These are phyloP conservation scores for Lyophyllum atratum DNA, from an alignment of 768 basidiomycete species.

Conservation along the genomic window DNA sequence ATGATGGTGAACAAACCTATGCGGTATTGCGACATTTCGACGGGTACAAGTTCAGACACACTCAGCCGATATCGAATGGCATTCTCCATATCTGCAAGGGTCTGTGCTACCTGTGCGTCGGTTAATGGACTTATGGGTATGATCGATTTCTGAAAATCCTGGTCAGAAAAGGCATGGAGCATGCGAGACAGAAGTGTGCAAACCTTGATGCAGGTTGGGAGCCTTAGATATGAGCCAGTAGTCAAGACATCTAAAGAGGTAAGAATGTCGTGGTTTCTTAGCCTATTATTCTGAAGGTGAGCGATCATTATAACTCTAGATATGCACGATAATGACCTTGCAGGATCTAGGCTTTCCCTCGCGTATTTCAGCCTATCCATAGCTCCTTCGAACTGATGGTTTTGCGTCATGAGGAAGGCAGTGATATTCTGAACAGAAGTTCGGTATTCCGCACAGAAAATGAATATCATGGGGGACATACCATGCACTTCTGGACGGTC, in stretches of 20 bases:
- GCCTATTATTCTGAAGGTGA: conserved; percentile 33
- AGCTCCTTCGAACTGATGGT: conserved; percentile 77
- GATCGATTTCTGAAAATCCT: conserved; percentile 59
- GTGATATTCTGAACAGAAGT: conserved; percentile 69
- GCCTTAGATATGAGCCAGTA: conserved; percentile 80
- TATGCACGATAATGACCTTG: conserved; percentile 54
- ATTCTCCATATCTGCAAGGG: conserved; percentile 72
- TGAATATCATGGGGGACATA: conserved; percentile 22
- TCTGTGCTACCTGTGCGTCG: conserved; percentile 64
- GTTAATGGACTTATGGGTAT: conserved; percentile 67
- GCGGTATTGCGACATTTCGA: conserved; percentile 73
- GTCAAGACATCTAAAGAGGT: conserved; percentile 90
- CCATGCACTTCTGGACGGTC: conserved; percentile 88
- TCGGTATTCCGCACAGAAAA: conserved; percentile 4
- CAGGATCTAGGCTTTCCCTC: conserved; percentile 70
- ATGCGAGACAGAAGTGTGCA: conserved; percentile 6
- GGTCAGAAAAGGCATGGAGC: conserved; percentile 9
- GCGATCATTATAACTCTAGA: not conserved
- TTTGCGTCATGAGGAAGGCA: conserved; percentile 84
- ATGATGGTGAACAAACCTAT: conserved; percentile 48
- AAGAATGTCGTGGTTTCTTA: conserved; percentile 91
- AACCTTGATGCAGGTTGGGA: conserved; percentile 84
- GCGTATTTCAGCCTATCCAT: conserved; percentile 63
- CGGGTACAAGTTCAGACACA: conserved; percentile 76
- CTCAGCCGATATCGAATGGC: conserved; percentile 79